phyloP scores from a whole-genome alignment of 805 yeast species.

The Lipomyces spencermartinsiae region DNA sequence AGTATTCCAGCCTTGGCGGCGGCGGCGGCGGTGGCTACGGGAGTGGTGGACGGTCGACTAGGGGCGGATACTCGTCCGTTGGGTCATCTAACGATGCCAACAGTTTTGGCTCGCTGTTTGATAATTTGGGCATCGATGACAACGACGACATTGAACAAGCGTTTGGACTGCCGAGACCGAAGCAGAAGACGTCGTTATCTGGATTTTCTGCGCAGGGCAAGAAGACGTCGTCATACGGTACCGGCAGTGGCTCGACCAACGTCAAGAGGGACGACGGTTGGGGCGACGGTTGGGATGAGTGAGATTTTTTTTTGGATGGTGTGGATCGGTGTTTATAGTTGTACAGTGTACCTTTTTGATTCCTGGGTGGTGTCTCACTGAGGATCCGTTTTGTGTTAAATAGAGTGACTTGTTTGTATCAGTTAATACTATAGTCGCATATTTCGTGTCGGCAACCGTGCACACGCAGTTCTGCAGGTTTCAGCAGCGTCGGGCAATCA shows the following conservation, averaged over 20 bases:
- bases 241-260: constrained; percentile 8
- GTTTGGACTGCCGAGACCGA: constrained; percentile 68
- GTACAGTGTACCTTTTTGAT: not conserved
- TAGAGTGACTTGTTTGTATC: not conserved
- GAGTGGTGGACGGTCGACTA: not conserved
- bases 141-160: constrained; percentile 60
- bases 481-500: not conserved
- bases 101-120: constrained; percentile 54
- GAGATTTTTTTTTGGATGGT: not conserved
- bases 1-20: constrained; percentile 4
- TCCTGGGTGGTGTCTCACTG: too few species aligned
- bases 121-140: constrained; percentile 55
- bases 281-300: constrained; percentile 37
- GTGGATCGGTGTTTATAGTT: not conserved
- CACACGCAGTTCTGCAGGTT: not conserved
- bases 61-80: constrained; percentile 21
- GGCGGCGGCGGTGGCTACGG: not conserved
- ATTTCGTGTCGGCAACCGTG: not conserved
- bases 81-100: constrained; percentile 48
- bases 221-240: constrained; percentile 8
- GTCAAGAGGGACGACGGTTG: constrained; percentile 27
- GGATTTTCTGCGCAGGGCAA: constrained; percentile 47
- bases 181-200: constrained; percentile 61
- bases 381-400: not conserved
- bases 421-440: not conserved